Conservation (phyloP, 768 basidiomycete species). For the Russula griseocarnosa region DNA sequence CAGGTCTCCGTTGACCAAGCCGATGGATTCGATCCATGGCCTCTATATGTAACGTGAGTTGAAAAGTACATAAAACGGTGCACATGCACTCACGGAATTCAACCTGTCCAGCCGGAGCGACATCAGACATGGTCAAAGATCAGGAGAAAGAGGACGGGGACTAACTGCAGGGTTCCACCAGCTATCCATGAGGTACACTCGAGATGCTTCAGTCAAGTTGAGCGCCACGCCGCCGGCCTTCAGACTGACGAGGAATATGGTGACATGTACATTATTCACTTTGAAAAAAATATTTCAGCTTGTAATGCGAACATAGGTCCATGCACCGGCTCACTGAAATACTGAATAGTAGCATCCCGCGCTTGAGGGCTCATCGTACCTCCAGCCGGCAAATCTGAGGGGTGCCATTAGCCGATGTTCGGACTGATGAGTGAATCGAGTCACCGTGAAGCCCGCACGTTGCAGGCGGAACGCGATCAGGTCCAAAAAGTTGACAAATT, state of each 20-base stretch:
- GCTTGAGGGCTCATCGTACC: conserved; percentile 98
- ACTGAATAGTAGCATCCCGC: conserved; percentile 88
- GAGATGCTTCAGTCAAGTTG: conserved; percentile 86
- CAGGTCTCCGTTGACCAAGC: conserved; percentile 89
- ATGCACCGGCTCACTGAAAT: conserved; percentile 66
- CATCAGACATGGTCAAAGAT: background rate
- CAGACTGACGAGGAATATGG: conserved; percentile 94
- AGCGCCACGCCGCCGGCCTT: conserved; percentile 95
- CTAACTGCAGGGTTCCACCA: conserved; percentile 97
- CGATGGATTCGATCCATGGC: conserved; percentile 98
- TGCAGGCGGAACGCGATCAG: conserved; percentile 91
- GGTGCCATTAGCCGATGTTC: conserved; percentile 17
- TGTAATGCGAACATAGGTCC: conserved; percentile 13
- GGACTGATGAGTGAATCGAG: conserved; percentile 29
- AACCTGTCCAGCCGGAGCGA: conserved; percentile 41
- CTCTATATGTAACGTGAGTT: conserved; percentile 45
- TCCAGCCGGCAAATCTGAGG: conserved; percentile 85
- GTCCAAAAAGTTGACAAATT: conserved; percentile 92
- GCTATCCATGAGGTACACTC: conserved; percentile 94
- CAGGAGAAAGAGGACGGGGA: background rate
- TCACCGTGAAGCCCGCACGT: conserved; percentile 82
- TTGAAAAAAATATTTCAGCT: background rate
- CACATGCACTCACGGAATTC: conserved; percentile 63
- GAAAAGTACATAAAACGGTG: background rate
- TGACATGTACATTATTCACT: conserved; percentile 93